A percentile compares a stretch with the other conserved stretches of the same genome.
Conservation (phyloP, 2,329 filamentous ascomycete genomes). For the Hypocreales sp. region DNA sequence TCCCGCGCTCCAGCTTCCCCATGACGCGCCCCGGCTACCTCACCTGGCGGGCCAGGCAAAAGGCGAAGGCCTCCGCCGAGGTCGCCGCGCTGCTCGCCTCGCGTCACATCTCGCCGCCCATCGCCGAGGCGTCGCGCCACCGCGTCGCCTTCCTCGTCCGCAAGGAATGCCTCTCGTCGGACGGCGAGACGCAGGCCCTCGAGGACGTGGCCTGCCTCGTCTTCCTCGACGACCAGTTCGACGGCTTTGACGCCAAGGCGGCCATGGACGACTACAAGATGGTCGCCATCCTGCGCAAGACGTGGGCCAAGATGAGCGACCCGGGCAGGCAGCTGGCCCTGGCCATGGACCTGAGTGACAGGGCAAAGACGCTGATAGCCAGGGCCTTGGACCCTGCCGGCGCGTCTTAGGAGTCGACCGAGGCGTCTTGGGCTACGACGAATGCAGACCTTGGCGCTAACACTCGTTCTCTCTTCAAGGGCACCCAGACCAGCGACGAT, state of each 20-base stretch:
- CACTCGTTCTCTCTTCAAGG: no score
- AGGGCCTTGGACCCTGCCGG: conserved; percentile 34
- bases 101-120: conserved; percentile 17
- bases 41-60: conserved; percentile 61
- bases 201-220: conserved; percentile 81
- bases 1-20: conserved; percentile 58
- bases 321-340: conserved; percentile 48
- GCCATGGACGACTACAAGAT: conserved; percentile 64
- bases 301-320: conserved; percentile 61
- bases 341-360: conserved; percentile 46
- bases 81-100: conserved; percentile 38
- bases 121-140: conserved; percentile 34
- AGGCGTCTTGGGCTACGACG: no score
- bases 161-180: conserved; percentile 54
- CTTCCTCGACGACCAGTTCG: conserved; percentile 77
- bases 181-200: conserved; percentile 53
- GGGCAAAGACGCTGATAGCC: conserved; percentile 43
- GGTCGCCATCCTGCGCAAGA: conserved; percentile 53
- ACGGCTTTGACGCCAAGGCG: conserved; percentile 54
- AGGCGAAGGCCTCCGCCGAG: conserved; percentile 42
- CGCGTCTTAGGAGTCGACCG: no score
- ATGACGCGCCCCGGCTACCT: conserved; percentile 64
- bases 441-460: no score
- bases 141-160: conserved; percentile 57
- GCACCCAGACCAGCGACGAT: no score